A percentile compares a stretch with the other conserved stretches of the same genome.
Conservation (phyloP, 164 flowering plant species). For the Litsea cubeba region DNA sequence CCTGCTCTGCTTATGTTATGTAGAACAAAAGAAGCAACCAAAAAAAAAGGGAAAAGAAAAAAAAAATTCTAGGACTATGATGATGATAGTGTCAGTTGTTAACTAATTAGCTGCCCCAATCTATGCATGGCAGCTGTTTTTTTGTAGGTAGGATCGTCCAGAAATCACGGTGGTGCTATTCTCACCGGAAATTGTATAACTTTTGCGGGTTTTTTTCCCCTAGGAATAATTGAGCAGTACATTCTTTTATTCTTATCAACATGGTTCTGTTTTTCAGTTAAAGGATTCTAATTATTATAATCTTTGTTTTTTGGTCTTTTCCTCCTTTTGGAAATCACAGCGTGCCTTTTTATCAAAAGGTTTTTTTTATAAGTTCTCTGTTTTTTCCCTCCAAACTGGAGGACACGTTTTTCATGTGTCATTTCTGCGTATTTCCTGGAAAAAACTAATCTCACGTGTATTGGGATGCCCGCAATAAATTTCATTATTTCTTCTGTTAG, state of each 20-base stretch:
- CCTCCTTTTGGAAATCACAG: too few relatives aligned
- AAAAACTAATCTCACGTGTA: too few relatives aligned
- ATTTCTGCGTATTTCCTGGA: too few relatives aligned
- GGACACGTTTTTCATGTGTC: too few relatives aligned
- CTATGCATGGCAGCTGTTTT: neutral
- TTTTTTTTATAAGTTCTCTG: too few relatives aligned
- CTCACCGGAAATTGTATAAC: neutral
- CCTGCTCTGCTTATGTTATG: constrained; percentile 11
- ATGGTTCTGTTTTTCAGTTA: too few relatives aligned
- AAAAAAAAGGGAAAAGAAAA: neutral
- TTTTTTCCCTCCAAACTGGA: too few relatives aligned
- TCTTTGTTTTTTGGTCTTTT: too few relatives aligned
- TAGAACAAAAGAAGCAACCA: neutral
- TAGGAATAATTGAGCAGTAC: neutral
- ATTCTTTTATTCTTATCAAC: neutral
- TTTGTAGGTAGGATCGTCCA: neutral
- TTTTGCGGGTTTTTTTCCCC: neutral
- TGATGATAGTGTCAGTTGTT: neutral
- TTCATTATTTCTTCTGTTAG: too few relatives aligned
- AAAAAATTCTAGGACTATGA: neutral
- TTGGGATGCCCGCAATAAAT: too few relatives aligned
- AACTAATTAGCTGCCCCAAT: neutral
- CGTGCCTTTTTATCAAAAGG: too few relatives aligned
- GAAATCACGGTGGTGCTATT: neutral
- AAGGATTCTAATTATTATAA: too few relatives aligned